Base-by-base conservation (phyloP, 1,139 yeast genomes). In the Pichia sp. region DNA sequence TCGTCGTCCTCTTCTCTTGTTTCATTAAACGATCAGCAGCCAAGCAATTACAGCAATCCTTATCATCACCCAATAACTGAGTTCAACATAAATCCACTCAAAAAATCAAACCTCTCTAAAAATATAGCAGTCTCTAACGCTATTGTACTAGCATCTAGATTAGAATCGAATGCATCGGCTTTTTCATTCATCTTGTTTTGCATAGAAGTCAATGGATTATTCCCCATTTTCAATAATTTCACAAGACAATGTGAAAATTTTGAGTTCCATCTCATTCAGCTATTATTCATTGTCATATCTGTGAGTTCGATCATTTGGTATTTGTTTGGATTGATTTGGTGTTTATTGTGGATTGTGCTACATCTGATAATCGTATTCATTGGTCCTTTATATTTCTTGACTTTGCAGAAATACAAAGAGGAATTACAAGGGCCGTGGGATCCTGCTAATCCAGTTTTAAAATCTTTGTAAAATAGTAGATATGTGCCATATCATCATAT, bases 401-500 rank as follows among this genome's bases (percentile, higher is more conserved):
- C 73, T 38, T 65, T 87, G 37, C 96, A 87, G 58, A 75, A 79
- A 62, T 86, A 86, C 59, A 87, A 87, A 62, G 85, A 86, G 60
- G 95, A 86, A 60, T 68, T 87, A 46, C 90, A 84, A 62, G 96
- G 96, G 0, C 96, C 96, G 0, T 87, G 96, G 96, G 96, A 87
- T 61, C 80, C 85, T 1, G 95, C 95, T 10, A 78, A 75, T 56
- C 95, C 95, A 1, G 62, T 68, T 11, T 60, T 71, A 31, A 58
- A 60, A 44, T 52, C 56, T 34, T 34, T 34, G 11, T 34, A 34
- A 34, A 34, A 16, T 16, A 16, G 23, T 16, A 16, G 23, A 16
- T 16, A 16, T 16, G 23, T 16, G 23, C 23, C 23, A 16, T 16
- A 16, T 16, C 23, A 16, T 16, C 23, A 16, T 16, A 16, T 16